Conservation (phyloP, 2,329 filamentous ascomycete species). For the Shiraia bambusicola region DNA sequence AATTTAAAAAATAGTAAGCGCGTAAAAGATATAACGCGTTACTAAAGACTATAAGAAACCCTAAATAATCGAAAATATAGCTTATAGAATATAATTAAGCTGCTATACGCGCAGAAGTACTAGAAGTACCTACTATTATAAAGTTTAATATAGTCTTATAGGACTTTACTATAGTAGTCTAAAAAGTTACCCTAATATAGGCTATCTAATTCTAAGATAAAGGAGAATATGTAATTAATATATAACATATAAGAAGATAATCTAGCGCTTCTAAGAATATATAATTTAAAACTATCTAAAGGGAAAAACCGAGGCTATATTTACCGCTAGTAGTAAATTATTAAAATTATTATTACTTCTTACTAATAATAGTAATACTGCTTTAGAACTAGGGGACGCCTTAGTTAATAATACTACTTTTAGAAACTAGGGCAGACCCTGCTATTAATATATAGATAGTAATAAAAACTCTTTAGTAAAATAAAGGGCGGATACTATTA, state of each 20-base stretch:
- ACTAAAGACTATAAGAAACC: not conserved
- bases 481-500: not conserved
- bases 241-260: not conserved
- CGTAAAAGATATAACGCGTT: not conserved
- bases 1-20: not conserved
- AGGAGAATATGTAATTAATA: not conserved
- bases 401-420: not conserved
- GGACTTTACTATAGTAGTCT: slow-evolving; percentile 1
- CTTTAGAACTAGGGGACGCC: not conserved
- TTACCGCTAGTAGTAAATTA: not conserved
- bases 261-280: not conserved
- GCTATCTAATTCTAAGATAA: not conserved
- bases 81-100: not conserved
- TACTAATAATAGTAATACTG: not conserved
- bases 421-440: not conserved
- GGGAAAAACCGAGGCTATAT: not conserved
- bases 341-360: too few species aligned
- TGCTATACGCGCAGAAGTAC: not conserved
- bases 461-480: not conserved
- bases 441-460: not conserved
- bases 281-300: not conserved
- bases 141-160: not conserved
- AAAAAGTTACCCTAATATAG: not conserved
- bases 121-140: not conserved
- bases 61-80: not conserved